A percentile compares a stretch with the other conserved stretches of the same genome.
Conservation (phyloP, 331 rosid species). For the Acacia pycnantha region DNA sequence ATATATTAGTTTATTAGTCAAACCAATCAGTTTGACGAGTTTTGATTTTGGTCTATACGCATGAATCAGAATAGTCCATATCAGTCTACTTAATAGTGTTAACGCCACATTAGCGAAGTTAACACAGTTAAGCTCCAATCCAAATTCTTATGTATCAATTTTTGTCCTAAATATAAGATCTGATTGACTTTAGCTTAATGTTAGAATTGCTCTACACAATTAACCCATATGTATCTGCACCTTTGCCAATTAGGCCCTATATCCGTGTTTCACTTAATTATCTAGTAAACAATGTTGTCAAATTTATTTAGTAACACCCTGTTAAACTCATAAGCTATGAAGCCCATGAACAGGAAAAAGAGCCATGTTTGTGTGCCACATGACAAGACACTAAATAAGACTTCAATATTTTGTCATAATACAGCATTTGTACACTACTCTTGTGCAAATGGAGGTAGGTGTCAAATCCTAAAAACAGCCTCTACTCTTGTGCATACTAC, state of each 20-base stretch:
- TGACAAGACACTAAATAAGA: background rate
- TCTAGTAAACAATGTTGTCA: background rate
- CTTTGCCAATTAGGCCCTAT: background rate
- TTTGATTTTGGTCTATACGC: no score
- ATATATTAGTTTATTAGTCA: no score
- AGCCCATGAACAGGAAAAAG: background rate
- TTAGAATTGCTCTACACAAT: background rate
- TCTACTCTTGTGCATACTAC: no score
- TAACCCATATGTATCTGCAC: background rate
- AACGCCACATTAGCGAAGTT: no score
- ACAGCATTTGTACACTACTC: background rate
- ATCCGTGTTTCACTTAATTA: background rate
- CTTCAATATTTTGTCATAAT: background rate
- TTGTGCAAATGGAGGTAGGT: no score
- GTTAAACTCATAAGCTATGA: background rate
- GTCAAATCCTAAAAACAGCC: no score
- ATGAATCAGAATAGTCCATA: no score
- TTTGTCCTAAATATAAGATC: fast-evolving
- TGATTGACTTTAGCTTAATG: background rate
- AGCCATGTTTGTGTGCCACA: background rate
- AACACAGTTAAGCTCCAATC: no score
- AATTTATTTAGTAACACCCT: background rate
- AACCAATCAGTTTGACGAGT: no score
- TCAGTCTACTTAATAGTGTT: no score
- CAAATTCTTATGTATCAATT: no score